Evolutionary conservation across 345 rosid genomes (phyloP).

Genomic region (Diplotaxis tenuifolia): DNA sequence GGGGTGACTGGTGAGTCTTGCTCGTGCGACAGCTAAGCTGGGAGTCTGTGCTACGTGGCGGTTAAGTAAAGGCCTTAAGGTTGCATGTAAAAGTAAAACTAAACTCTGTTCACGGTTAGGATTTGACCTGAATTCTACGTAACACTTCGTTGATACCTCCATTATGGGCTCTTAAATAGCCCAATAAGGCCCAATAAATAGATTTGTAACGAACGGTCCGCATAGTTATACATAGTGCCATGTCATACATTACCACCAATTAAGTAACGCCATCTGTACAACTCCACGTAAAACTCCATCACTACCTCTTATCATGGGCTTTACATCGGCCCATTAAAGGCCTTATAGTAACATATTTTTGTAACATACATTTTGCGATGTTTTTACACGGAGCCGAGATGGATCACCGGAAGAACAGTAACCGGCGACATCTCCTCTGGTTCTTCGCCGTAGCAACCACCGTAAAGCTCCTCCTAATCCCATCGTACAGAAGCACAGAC

Average conservation of each 20-base stretch:
- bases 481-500: constrained; percentile 82
- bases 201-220: no score
- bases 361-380: neutral
- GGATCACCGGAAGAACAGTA: constrained; percentile 10
- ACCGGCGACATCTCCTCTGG: constrained; percentile 48
- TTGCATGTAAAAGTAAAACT: constrained; percentile 18
- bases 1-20: neutral
- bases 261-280: neutral
- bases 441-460: constrained; percentile 53
- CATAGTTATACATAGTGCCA: neutral
- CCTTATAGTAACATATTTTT: constrained; percentile 7
- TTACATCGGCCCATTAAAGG: neutral
- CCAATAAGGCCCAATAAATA: neutral
- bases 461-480: constrained; percentile 70
- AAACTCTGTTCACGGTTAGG: constrained; percentile 1
- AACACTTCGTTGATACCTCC: neutral
- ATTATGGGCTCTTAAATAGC: neutral
- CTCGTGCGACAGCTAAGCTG: constrained; percentile 32
- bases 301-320: neutral
- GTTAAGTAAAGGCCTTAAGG: neutral
- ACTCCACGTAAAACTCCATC: constrained; percentile 3
- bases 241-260: neutral
- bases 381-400: constrained; percentile 5
- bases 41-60: constrained; percentile 26
- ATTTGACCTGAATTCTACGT: neutral